phyloP scores from a whole-genome alignment of 306 rosid species.

The Malus sylvestris region DNA sequence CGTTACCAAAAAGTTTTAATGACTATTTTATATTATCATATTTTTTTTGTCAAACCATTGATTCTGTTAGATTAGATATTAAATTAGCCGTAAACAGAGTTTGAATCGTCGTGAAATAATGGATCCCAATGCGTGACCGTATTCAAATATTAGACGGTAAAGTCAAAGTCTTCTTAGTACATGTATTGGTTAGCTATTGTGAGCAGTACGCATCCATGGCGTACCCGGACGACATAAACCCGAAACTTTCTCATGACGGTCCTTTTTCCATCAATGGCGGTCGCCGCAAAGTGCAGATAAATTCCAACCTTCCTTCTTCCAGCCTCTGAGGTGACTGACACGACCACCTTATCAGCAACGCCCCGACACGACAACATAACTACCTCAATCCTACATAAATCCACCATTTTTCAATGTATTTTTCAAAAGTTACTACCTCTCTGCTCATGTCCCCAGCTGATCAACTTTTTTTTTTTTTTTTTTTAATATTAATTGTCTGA shows the following conservation, averaged over 20 bases:
- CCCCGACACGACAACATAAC: background rate
- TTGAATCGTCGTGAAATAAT: no score
- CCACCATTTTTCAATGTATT: background rate
- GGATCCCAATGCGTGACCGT: background rate
- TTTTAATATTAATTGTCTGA: background rate
- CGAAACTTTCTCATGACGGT: background rate
- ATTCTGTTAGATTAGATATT: rapidly evolving
- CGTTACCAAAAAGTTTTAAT: no score
- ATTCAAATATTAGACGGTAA: background rate
- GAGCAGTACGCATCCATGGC: background rate
- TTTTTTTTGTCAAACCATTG: no score
- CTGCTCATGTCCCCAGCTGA: background rate
- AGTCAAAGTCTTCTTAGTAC: background rate
- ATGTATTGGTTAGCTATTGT: background rate
- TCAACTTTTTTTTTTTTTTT: no score
- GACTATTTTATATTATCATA: no score
- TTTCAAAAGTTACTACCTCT: background rate
- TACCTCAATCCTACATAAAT: background rate
- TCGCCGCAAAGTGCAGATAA: background rate
- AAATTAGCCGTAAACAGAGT: rapidly evolving
- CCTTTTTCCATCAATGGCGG: background rate
- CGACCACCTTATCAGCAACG: background rate
- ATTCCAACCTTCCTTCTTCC: background rate
- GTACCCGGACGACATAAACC: background rate
- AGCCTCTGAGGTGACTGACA: background rate